Base-by-base conservation (phyloP, 1,284 basidiomycete genomes). In the Trichosporon ovoides region DNA sequence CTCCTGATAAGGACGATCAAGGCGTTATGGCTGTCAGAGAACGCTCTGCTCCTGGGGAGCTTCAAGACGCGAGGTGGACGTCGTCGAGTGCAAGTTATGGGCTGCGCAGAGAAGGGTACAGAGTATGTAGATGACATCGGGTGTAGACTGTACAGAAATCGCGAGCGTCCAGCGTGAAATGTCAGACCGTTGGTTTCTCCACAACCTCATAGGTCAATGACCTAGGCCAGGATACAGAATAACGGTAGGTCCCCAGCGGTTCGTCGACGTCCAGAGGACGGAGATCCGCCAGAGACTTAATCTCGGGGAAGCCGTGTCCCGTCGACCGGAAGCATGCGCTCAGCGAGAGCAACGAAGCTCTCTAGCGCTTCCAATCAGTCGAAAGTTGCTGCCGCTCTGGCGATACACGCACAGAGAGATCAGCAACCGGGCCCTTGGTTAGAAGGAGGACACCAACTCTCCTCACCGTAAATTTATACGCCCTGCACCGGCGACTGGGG, bases 211-310 rank as follows among this genome's bases (percentile, higher is more conserved):
- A 14, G 63, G 63, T 59, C 63, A 52, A 64, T 60, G 63, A 59
- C 63, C 63, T 64, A 64, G 63, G 63, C 63, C 63, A 64, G 63
- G 63, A 64, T 61, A 64, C 61, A 64, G 63, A 64, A 64, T 64
- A 64, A 64, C 63, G 63, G 62, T 58, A 53, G 38, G 58, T 38
- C 40, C 43, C 10, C 55, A 48, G 36, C 55, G 57, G 61, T 60
- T 58, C 58, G 55, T 61, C 59, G 40, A 60, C 62, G 53, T 46
- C 38, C 43, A 37, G 36, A 22, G 37, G 20, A 52, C 38, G 35
- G 31, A 28, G 28, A 38, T 40, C 28, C 31, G 20, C 52, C 35
- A 20, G 16, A n/a, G 54, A 54, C 57, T 61, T 40, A 16, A 36
- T 61, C 59, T 61, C 43, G 63, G 57, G 60, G 58, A 64, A 61